Evolutionary conservation across 1,284 basidiomycete genomes (phyloP).

Genomic region (Cystobasidium slooffiae): DNA sequence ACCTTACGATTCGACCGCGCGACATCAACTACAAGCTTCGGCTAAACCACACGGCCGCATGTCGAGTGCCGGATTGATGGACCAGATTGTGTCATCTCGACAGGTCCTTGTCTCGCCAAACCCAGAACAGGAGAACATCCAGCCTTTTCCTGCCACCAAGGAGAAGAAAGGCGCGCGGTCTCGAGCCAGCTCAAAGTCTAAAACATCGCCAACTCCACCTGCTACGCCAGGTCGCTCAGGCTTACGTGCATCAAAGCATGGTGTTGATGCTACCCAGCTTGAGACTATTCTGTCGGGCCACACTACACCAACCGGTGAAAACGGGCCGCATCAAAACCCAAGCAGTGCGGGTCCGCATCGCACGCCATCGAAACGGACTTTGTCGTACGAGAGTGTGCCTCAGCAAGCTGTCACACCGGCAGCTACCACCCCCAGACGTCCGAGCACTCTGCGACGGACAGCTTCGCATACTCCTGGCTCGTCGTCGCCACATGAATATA

Average conservation of each 20-base stretch:
- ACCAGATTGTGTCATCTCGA: constrained; percentile 24
- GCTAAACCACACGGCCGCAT: constrained; percentile 20
- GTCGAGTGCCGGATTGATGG: constrained; percentile 38
- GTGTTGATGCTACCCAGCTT: constrained; percentile 7
- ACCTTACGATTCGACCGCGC: background rate
- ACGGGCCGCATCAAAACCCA: constrained; percentile 8
- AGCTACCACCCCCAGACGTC: constrained; percentile 7
- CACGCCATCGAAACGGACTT: constrained; percentile 29
- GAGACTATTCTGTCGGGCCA: constrained; percentile 3
- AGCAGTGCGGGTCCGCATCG: constrained; percentile 39
- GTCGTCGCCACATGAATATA: background rate
- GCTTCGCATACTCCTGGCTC: constrained; percentile 27
- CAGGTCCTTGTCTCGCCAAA: constrained; percentile 12
- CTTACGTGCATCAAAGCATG: constrained; percentile 17
- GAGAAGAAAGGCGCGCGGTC: constrained; percentile 15
- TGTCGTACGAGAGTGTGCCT: background rate
- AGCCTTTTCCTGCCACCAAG: background rate
- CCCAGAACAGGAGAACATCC: background rate
- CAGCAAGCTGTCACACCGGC: background rate
- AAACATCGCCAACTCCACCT: constrained; percentile 19
- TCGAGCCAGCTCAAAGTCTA: constrained; percentile 17
- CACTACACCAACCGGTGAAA: background rate
- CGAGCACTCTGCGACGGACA: constrained; percentile 18
- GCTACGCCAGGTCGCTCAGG: constrained; percentile 22
- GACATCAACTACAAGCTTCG: background rate